Evolutionary conservation across 140 eudicot species (phyloP).

Genomic region (Cichorium intybus): DNA sequence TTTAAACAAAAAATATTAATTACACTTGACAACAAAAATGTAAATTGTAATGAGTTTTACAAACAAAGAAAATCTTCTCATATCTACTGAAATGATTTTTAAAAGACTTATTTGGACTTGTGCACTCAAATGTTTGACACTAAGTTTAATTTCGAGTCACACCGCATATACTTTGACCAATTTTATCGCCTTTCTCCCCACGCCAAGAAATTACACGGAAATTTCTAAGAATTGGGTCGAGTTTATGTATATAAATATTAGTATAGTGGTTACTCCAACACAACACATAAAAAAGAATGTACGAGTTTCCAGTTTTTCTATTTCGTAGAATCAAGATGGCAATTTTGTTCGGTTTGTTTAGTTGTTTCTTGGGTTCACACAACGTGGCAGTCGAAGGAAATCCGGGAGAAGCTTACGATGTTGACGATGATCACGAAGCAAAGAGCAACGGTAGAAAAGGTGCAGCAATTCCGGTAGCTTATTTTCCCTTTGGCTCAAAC

Average conservation of each 20-base stretch:
- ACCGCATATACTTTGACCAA: constrained; percentile 2
- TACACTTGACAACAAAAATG: too few relatives aligned
- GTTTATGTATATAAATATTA: background rate
- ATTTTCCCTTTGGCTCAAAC: constrained; percentile 23
- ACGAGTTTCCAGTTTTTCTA: background rate
- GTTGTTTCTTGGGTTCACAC: constrained; percentile 13
- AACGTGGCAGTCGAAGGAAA: constrained; percentile 5
- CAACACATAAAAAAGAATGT: background rate
- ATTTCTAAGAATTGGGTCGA: constrained; percentile 3
- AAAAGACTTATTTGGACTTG: background rate
- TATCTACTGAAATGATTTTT: background rate
- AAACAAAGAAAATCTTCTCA: background rate
- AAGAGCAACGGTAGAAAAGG: background rate
- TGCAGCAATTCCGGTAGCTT: constrained; percentile 27
- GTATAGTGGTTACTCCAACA: background rate
- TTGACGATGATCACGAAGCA: constrained; percentile 2
- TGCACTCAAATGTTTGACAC: background rate
- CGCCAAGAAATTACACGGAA: constrained; percentile 1
- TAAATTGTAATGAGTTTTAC: background rate
- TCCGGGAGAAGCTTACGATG: background rate
- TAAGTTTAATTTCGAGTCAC: constrained; percentile 1
- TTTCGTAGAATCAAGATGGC: constrained; percentile 3
- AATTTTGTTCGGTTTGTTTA: constrained; percentile 3
- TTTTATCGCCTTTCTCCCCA: constrained; percentile 17
- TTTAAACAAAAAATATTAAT: too few relatives aligned